Percentiles rank a stretch among this genome's conserved stretches.
These are phyloP conservation scores for Dioscorea alata DNA, from an alignment of 106 monocot genomes.

Conservation along the genomic window DNA sequence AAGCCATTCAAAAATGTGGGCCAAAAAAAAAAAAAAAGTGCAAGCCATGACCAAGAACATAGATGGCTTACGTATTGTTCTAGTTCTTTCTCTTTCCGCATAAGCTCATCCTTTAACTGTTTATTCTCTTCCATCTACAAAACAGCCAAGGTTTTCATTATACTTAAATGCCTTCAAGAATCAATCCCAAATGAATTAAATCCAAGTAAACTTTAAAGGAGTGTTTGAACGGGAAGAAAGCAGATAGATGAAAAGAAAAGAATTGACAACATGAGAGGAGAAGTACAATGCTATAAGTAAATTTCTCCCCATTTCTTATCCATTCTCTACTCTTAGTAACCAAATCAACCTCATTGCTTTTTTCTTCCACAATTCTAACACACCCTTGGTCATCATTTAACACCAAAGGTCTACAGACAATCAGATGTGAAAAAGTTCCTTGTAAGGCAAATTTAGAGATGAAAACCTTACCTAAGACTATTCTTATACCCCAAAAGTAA, in stretches of 20 bases:
- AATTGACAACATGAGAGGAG: background rate
- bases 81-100: slow-evolving; percentile 47
- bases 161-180: background rate
- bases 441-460: no score
- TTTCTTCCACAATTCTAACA: no score
- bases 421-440: no score
- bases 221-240: background rate
- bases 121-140: slow-evolving; percentile 76
- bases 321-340: no score
- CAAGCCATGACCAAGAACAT: background rate
- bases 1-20: background rate
- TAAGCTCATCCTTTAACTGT: slow-evolving; percentile 58
- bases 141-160: background rate
- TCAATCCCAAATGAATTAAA: background rate
- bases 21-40: background rate
- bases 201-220: background rate
- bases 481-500: no score
- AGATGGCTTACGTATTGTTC: slow-evolving; percentile 51
- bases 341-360: no score
- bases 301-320: background rate
- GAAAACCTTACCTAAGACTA: no score
- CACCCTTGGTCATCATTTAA: no score
- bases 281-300: background rate
- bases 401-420: no score
- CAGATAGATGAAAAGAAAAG: background rate